phyloP scores from a whole-genome alignment of 768 basidiomycete species.

The Lentinula raphanica region DNA sequence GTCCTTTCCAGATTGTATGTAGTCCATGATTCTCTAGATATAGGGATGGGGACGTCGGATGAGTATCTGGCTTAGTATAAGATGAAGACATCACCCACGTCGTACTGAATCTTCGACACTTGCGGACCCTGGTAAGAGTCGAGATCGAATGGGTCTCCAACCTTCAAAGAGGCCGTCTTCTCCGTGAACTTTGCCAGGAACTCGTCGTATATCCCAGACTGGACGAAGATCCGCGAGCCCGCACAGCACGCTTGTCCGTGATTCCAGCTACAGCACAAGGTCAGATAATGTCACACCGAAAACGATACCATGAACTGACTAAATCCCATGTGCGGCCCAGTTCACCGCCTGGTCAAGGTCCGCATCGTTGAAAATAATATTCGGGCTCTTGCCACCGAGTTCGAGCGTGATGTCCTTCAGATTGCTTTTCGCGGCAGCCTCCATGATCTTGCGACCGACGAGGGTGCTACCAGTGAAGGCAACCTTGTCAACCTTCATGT shows the following conservation, averaged over 20 bases:
- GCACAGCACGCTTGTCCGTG: constrained; percentile 68
- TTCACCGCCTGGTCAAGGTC: constrained; percentile 67
- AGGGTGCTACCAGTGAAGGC: constrained; percentile 86
- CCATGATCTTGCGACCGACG: constrained; percentile 74
- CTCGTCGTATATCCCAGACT: constrained; percentile 49
- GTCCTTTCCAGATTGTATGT: constrained; percentile 70
- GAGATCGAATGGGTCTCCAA: constrained; percentile 53
- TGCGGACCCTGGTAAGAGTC: constrained; percentile 62
- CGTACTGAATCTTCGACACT: constrained; percentile 44
- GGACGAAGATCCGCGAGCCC: constrained; percentile 66
- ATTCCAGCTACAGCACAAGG: constrained; percentile 40
- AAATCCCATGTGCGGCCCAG: constrained; percentile 71
- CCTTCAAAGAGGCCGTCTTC: constrained; percentile 38
- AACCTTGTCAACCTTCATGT: constrained; percentile 69
- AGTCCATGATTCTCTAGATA: constrained; percentile 62
- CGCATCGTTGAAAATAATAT: constrained; percentile 69
- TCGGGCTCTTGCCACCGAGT: constrained; percentile 76
- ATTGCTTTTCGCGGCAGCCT: constrained; percentile 76
- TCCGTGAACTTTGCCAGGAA: constrained; percentile 49
- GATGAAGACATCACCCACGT: constrained; percentile 20
- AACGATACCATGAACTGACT: constrained; percentile 34
- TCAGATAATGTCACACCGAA: not conserved
- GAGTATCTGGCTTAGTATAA: not conserved
- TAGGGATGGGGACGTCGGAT: not conserved
- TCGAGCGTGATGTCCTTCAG: constrained; percentile 83